Evolutionary conservation across 2,329 filamentous ascomycete genomes (phyloP), one percentile per base, ranked within the genome.

Genomic region (Massarina eburnea): DNA sequence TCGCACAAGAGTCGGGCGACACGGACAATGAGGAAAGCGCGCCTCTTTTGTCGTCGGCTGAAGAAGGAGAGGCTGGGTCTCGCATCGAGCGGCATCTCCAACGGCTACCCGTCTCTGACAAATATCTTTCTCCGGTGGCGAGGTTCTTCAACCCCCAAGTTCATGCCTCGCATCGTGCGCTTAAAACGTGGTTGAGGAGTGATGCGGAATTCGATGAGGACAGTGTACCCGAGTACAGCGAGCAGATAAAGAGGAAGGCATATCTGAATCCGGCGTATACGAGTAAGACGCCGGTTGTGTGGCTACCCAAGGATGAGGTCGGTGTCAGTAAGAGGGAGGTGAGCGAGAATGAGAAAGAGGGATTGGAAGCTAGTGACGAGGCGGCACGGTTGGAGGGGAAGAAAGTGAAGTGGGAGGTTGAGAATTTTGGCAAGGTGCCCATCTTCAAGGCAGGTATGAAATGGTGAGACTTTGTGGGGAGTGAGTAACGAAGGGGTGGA

Each of bases 91-190:
- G 58, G 0, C 59, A 59, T 14, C 56, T 68, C 26, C 44, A 64
- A n/a, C 55, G 55, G 8, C 39, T 70, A 6, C 62, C 55, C 35
- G 48, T 69, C 14, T 59, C 66, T 4, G 32, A 54, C 0, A 41
- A 58, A 3, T 49, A 66, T 18, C 46, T 64, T 24, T 59, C 59
- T 3, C 64, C 66, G 1, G 9, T 70, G 8, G 64, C 67, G 3
- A 55, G 51, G 8, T 71, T 71, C 50, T 58, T 68, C 41, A 58
- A 67, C 35, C 67, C 67, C 10, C 66, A 69, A 20, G 52, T 68
- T 14, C 69, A 64, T 21, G 64, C 66, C 18, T 64, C 59, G 14
- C 58, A 69, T 37, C 57, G 55, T 2, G 67, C 63, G 1, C 64
- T 71, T 62, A 61, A 60, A 38, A 47, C 51, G 3, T 71, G 66